Conservation (phyloP, 192 early-diverging fungal genomes). For the Coemansia sp. region DNA sequence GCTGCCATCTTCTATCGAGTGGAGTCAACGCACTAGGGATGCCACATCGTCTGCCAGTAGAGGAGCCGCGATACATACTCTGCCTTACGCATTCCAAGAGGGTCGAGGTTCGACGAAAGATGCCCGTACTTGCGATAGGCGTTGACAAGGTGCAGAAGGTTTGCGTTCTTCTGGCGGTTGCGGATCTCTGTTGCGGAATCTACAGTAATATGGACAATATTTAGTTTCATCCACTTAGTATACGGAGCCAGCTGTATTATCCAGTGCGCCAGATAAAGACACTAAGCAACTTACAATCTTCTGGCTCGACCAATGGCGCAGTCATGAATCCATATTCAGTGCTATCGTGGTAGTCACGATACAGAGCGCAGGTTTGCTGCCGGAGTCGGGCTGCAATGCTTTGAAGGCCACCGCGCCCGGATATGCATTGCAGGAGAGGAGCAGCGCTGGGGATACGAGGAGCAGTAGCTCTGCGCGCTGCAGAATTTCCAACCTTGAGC, state of each 20-base stretch:
- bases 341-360: slow-evolving; percentile 38
- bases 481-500: slow-evolving; percentile 37
- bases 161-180: slow-evolving; percentile 81
- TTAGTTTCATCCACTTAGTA: not conserved
- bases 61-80: slow-evolving; percentile 36
- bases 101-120: slow-evolving; percentile 79
- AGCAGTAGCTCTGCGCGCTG: slow-evolving; percentile 26
- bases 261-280: not conserved
- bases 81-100: slow-evolving; percentile 64
- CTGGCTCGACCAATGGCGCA: slow-evolving; percentile 20
- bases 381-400: slow-evolving; percentile 1
- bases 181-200: slow-evolving; percentile 61
- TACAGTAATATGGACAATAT: not conserved
- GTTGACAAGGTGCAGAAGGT: slow-evolving; percentile 77
- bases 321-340: slow-evolving; percentile 39
- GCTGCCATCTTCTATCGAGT: not conserved
- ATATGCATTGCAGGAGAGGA: slow-evolving; percentile 10
- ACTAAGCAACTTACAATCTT: slow-evolving; percentile 31
- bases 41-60: too few relatives aligned
- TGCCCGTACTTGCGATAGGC: slow-evolving; percentile 84
- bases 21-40: too few relatives aligned
- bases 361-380: slow-evolving; percentile 11
- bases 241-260: too few relatives aligned
- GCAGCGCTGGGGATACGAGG: slow-evolving; percentile 15
- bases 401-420: slow-evolving; percentile 10